A percentile compares a stretch with the other conserved stretches of the same genome.
Conservation (phyloP, 2,329 filamentous ascomycete species). For the Byssoonygena ceratinophila region DNA sequence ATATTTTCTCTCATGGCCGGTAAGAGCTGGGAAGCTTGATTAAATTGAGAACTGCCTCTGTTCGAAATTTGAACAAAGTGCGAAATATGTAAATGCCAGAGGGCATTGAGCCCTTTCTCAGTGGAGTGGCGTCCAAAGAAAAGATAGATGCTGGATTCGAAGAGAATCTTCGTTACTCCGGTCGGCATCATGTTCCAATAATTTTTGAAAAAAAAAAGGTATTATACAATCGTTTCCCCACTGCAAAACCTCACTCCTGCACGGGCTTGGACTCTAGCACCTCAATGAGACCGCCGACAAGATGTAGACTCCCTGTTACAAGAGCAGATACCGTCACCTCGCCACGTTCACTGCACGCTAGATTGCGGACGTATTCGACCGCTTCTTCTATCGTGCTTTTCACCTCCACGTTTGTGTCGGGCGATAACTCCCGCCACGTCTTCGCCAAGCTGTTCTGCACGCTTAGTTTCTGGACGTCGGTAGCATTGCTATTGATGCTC, state of each 20-base stretch:
- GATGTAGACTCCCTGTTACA: slow-evolving; percentile 73
- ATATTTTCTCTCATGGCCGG: no score
- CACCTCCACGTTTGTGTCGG: slow-evolving; percentile 45
- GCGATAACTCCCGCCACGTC: slow-evolving; percentile 49
- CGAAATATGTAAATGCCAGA: no score
- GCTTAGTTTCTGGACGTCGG: slow-evolving; percentile 47
- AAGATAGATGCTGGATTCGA: no score
- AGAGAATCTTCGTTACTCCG: no score
- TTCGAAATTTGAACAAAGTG: no score
- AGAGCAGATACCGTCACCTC: slow-evolving; percentile 47
- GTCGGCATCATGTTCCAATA: neutral
- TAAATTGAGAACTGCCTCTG: no score
- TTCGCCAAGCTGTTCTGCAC: slow-evolving; percentile 59
- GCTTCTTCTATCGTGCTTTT: slow-evolving; percentile 59
- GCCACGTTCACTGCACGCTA: slow-evolving; percentile 27
- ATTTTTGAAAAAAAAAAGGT: neutral
- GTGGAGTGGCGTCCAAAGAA: neutral
- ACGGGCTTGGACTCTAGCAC: slow-evolving; percentile 46
- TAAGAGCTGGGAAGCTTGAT: no score
- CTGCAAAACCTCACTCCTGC: neutral
- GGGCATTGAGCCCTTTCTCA: neutral
- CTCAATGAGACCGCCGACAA: slow-evolving; percentile 69
- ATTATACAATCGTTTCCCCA: neutral
- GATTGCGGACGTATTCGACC: slow-evolving; percentile 46
- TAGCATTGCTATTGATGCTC: slow-evolving; percentile 49